Evolutionary conservation across 2,329 filamentous ascomycete genomes (phyloP).

Genomic region (Calonectria naviculata): DNA sequence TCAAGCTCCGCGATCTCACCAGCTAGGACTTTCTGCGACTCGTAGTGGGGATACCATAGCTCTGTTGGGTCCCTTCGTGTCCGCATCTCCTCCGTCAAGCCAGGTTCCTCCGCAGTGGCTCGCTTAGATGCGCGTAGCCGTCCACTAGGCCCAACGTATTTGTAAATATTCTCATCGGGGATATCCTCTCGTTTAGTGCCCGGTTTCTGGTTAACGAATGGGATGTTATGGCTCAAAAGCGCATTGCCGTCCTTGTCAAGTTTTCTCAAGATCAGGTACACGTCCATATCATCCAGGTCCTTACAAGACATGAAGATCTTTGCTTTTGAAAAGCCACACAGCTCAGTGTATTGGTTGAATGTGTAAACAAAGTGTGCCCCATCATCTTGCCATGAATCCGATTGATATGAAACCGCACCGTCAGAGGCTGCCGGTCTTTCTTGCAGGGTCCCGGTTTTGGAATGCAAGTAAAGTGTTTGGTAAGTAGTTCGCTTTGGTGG

Average conservation of each 20-base stretch:
- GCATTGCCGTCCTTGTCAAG: background rate
- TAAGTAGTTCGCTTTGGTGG: background rate
- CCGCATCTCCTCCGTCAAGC: background rate
- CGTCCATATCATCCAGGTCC: background rate
- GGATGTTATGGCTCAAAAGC: background rate
- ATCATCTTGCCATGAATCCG: background rate
- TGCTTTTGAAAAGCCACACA: background rate
- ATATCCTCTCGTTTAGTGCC: background rate
- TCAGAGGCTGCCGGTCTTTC: background rate
- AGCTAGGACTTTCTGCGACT: background rate
- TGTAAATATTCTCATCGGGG: background rate
- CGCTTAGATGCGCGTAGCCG: background rate
- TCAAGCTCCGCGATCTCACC: background rate
- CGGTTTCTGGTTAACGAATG: background rate
- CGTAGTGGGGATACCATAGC: background rate
- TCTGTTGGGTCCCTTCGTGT: background rate
- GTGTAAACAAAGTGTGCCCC: background rate
- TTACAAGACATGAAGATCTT: background rate
- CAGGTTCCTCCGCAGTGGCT: background rate
- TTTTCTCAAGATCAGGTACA: background rate
- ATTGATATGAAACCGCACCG: background rate
- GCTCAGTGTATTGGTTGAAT: background rate
- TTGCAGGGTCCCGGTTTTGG: background rate
- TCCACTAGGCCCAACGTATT: background rate
- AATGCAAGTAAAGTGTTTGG: background rate